These are phyloP conservation scores for Trametes versicolor DNA, from an alignment of 1,284 basidiomycete species.

Conservation along the genomic window DNA sequence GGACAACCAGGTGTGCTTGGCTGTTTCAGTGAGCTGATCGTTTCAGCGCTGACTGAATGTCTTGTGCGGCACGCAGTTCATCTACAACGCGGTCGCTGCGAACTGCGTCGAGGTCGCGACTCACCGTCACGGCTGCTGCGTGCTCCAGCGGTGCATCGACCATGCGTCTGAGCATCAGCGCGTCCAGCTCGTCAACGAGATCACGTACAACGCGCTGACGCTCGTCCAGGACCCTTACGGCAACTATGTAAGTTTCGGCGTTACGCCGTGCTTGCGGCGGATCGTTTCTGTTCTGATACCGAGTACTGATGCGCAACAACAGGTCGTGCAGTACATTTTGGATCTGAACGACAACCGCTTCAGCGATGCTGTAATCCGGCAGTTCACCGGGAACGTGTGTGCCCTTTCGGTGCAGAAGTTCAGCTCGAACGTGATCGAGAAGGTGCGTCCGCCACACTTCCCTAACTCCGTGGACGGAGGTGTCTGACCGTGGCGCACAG, in stretches of 20 bases:
- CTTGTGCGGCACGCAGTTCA: conserved; percentile 72
- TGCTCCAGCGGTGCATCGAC: conserved; percentile 98
- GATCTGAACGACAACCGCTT: conserved; percentile 98
- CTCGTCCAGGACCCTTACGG: conserved; percentile 99
- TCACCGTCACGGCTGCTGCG: conserved; percentile 99
- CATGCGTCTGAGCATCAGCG: conserved; percentile 97
- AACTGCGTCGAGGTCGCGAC: conserved; percentile 99
- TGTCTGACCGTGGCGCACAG: conserved; percentile 53
- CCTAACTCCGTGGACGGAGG: conserved; percentile 5
- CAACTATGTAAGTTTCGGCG: conserved; percentile 78
- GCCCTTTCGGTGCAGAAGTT: conserved; percentile 99
- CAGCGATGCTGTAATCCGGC: conserved; percentile 97
- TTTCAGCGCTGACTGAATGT: background rate
- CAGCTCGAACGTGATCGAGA: conserved; percentile 95
- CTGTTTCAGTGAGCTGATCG: background rate
- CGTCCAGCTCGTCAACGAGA: conserved; percentile 97
- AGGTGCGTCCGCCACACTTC: conserved; percentile 55
- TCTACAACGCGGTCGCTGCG: conserved; percentile 98
- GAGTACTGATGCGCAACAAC: conserved; percentile 22
- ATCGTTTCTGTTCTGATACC: conserved; percentile 24
- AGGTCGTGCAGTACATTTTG: conserved; percentile 97
- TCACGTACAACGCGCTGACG: conserved; percentile 97
- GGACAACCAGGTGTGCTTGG: conserved; percentile 86
- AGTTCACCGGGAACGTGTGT: conserved; percentile 98
- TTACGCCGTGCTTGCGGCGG: background rate